These are phyloP conservation scores for Hortiboletus flavorubellus DNA, from an alignment of 768 basidiomycete species.

Conservation along the genomic window DNA sequence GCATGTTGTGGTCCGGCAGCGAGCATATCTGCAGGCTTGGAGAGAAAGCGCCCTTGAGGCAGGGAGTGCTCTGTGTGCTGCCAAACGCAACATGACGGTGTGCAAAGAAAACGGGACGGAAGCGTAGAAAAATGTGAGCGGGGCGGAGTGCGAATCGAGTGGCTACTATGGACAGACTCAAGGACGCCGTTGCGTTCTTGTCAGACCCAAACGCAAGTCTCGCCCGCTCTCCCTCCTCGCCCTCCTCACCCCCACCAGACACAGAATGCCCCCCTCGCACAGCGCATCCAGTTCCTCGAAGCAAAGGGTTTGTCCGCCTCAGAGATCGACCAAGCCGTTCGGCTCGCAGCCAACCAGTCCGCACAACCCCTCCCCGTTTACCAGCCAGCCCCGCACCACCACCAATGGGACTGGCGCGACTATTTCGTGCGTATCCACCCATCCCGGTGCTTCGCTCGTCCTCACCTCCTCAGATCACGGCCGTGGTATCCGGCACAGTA, in stretches of 20 bases:
- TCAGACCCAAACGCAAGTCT: constrained; percentile 71
- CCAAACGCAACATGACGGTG: constrained; percentile 32
- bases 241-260: constrained; percentile 43
- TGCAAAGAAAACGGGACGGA: not conserved
- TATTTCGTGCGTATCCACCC: constrained; percentile 72
- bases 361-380: constrained; percentile 34
- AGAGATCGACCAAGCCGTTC: constrained; percentile 86
- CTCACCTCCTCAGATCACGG: constrained; percentile 68
- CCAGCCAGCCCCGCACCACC: constrained; percentile 40
- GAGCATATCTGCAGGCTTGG: constrained; percentile 8
- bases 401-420: constrained; percentile 92
- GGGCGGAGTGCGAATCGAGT: constrained; percentile 29
- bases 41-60: not conserved
- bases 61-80: constrained; percentile 18
- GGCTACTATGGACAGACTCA: constrained; percentile 53
- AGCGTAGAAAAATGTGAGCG: not conserved
- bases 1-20: constrained; percentile 16
- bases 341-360: constrained; percentile 46
- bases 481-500: constrained; percentile 83
- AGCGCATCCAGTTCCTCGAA: constrained; percentile 92
- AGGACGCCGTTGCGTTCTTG: constrained; percentile 82
- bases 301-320: constrained; percentile 81
- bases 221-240: not conserved
- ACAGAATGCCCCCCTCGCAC: constrained; percentile 72
- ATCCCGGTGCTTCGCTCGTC: constrained; percentile 4